phyloP scores from a whole-genome alignment of 495 filamentous ascomycete genomes.

The Aspergillus incahuasiensis region DNA sequence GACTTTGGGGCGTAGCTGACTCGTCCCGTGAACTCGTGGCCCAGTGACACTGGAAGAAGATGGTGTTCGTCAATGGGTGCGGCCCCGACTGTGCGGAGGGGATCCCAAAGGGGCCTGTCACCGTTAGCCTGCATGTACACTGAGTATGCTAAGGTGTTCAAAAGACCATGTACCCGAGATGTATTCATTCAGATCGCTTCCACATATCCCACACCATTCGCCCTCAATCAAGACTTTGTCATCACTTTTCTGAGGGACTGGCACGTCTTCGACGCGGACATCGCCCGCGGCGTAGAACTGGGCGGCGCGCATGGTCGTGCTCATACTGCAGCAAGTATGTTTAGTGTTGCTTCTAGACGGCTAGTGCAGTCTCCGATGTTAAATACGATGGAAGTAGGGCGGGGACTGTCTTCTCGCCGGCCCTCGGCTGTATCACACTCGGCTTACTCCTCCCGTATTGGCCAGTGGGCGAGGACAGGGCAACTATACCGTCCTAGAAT shows the following conservation, averaged over 20 bases:
- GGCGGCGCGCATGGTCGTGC: slow-evolving; percentile 17
- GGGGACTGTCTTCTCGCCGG: too few relatives aligned
- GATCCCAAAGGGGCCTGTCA: slow-evolving; percentile 21
- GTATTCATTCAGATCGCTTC: slow-evolving; percentile 47
- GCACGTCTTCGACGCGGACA: slow-evolving; percentile 13
- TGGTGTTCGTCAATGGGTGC: slow-evolving; percentile 47
- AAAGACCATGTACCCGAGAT: slow-evolving; percentile 27
- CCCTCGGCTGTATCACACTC: too few relatives aligned
- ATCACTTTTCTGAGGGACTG: neutral
- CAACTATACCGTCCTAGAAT: too few relatives aligned
- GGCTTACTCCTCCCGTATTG: too few relatives aligned
- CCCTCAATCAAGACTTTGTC: slow-evolving; percentile 31
- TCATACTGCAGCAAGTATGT: too few relatives aligned
- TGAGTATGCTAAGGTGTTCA: neutral
- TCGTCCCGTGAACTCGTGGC: slow-evolving; percentile 48
- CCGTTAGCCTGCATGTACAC: slow-evolving; percentile 4
- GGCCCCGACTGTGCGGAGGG: slow-evolving; percentile 23
- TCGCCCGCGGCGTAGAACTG: slow-evolving; percentile 14
- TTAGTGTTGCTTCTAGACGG: too few relatives aligned
- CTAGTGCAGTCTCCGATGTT: too few relatives aligned
- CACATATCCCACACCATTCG: slow-evolving; percentile 18
- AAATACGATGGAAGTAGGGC: too few relatives aligned
- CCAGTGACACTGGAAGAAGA: slow-evolving; percentile 45
- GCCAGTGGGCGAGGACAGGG: too few relatives aligned
- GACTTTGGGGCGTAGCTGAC: slow-evolving; percentile 6